Conservation (phyloP, 768 basidiomycete species). For the Auriscalpium microsporum region DNA sequence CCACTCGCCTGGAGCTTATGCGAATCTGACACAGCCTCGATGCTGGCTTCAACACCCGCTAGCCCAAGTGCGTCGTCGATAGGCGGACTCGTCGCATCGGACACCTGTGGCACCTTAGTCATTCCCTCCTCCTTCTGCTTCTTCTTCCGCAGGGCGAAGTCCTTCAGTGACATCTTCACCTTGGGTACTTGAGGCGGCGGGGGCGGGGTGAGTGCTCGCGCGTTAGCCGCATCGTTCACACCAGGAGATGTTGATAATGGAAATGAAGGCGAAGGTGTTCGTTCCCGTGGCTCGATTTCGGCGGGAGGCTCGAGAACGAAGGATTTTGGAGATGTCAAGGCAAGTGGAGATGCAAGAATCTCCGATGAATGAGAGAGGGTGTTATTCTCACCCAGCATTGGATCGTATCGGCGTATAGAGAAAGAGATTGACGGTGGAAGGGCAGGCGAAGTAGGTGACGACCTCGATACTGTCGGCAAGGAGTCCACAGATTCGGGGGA, state of each 20-base stretch:
- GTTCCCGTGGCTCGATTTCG: too few relatives aligned
- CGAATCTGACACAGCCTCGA: too few relatives aligned
- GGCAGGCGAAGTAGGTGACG: neutral
- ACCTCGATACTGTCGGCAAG: neutral
- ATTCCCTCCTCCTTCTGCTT: slow-evolving; percentile 15
- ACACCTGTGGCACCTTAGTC: neutral
- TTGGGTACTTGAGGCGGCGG: slow-evolving; percentile 5
- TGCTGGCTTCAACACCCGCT: too few relatives aligned
- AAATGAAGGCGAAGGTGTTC: too few relatives aligned
- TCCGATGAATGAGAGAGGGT: too few relatives aligned
- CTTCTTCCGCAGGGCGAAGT: slow-evolving; percentile 15
- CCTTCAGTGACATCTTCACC: slow-evolving; percentile 17
- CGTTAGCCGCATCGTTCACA: neutral
- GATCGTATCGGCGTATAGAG: too few relatives aligned
- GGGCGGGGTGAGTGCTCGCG: neutral
- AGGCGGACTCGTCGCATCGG: neutral
- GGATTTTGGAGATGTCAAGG: neutral
- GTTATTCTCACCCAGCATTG: too few relatives aligned
- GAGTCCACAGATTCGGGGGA: neutral
- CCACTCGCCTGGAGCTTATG: too few relatives aligned
- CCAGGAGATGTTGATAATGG: neutral
- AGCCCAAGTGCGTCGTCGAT: too few relatives aligned
- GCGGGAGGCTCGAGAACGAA: neutral
- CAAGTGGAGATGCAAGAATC: neutral
- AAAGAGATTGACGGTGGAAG: too few relatives aligned